Percentiles rank a stretch among this genome's conserved stretches.
Evolutionary conservation across 2,329 filamentous ascomycete genomes (phyloP).

Genomic region (Orbilia ellipsospora): DNA sequence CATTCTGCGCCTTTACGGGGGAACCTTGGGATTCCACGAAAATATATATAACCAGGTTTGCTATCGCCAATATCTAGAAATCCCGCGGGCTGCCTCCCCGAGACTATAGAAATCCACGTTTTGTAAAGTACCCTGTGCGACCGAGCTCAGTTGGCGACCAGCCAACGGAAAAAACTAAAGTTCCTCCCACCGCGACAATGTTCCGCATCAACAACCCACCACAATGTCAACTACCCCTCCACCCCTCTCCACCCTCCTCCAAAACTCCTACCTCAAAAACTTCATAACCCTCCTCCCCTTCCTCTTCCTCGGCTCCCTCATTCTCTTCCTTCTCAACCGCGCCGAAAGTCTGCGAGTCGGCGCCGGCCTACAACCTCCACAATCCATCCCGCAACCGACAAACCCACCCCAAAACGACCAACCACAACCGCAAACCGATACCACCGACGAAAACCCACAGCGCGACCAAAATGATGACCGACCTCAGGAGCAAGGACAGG

Average conservation of each 20-base stretch:
- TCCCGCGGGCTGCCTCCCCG: no score
- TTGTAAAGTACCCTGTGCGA: neutral
- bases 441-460: neutral
- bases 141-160: no score
- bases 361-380: slow-evolving; percentile 37
- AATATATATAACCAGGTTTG: neutral
- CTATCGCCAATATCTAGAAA: neutral
- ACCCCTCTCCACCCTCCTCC: slow-evolving; percentile 27
- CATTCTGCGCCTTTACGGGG: no score
- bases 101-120: no score
- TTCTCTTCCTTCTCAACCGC: slow-evolving; percentile 50
- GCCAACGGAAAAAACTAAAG: neutral
- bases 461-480: no score
- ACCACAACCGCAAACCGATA: neutral
- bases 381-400: neutral
- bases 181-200: slow-evolving; percentile 1
- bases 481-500: neutral
- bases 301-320: slow-evolving; percentile 46
- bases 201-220: neutral
- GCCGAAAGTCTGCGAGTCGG: slow-evolving; percentile 42
- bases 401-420: slow-evolving; percentile 1
- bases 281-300: slow-evolving; percentile 52
- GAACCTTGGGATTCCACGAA: neutral
- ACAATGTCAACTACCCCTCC: slow-evolving; percentile 9
- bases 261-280: slow-evolving; percentile 42